phyloP scores from a whole-genome alignment of 441 rosid genomes.

The Hura crepitans region DNA sequence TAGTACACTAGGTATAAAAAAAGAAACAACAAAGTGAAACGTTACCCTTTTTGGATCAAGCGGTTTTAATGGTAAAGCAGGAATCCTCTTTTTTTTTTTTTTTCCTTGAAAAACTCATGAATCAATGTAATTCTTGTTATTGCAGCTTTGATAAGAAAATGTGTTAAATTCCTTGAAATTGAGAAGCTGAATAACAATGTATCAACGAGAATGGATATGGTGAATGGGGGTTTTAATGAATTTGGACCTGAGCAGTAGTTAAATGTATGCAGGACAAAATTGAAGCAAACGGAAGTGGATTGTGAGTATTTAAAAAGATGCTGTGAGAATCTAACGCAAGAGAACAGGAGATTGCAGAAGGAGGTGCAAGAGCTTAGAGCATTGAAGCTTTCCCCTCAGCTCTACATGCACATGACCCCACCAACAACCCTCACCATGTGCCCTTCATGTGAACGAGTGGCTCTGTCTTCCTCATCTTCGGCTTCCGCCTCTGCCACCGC shows the following conservation, averaged over 20 bases:
- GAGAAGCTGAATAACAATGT: no score
- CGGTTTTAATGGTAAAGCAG: neutral
- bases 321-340: constrained; percentile 79
- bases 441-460: constrained; percentile 87
- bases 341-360: constrained; percentile 75
- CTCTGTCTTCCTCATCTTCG: constrained; percentile 36
- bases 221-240: neutral
- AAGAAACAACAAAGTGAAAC: no score
- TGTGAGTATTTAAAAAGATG: constrained; percentile 77
- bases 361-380: constrained; percentile 83
- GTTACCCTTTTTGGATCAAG: neutral
- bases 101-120: no score
- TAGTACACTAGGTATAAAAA: no score
- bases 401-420: constrained; percentile 82
- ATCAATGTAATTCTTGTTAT: no score
- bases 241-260: neutral
- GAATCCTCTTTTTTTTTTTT: no score
- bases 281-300: constrained; percentile 93
- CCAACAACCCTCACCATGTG: constrained; percentile 97
- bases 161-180: neutral
- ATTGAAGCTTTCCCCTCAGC: constrained; percentile 63
- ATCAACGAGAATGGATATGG: no score
- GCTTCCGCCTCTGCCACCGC: constrained; percentile 19
- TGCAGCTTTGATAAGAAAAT: neutral
- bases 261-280: constrained; percentile 56